phyloP scores from a whole-genome alignment of 2,329 filamentous ascomycete species.

The Fulvia fulva region DNA sequence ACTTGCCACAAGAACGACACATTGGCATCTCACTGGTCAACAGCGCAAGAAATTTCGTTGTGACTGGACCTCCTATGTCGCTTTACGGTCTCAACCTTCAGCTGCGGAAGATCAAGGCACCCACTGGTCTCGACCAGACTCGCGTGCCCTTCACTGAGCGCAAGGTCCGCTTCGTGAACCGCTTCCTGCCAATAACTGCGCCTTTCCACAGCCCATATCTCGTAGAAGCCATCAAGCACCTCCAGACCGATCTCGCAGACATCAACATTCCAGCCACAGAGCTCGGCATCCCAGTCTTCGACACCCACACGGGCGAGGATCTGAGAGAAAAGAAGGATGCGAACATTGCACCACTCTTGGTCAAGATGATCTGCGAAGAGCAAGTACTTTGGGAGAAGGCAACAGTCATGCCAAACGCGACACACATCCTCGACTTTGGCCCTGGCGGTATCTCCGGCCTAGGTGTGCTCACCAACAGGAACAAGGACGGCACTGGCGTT shows the following conservation, averaged over 20 bases:
- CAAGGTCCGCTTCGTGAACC: conserved; percentile 93
- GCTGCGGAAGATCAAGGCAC: conserved; percentile 92
- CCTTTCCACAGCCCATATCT: conserved; percentile 98
- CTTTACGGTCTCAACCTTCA: conserved; percentile 94
- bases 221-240: conserved; percentile 71
- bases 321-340: conserved; percentile 64
- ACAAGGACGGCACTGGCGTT: conserved; percentile 97
- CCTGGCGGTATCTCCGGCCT: conserved; percentile 95
- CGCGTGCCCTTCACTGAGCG: conserved; percentile 91
- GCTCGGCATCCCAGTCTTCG: conserved; percentile 79
- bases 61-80: conserved; percentile 92
- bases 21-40: conserved; percentile 95
- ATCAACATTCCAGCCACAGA: conserved; percentile 69
- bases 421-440: conserved; percentile 93
- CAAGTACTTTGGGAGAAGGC: conserved; percentile 95
- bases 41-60: conserved; percentile 93
- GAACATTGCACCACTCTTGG: conserved; percentile 78
- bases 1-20: conserved; percentile 86
- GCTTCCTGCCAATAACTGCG: conserved; percentile 94
- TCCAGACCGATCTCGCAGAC: conserved; percentile 82
- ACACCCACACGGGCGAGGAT: conserved; percentile 86
- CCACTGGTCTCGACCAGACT: conserved; percentile 95
- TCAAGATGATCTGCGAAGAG: conserved; percentile 92
- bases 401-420: conserved; percentile 83
- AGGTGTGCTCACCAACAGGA: conserved; percentile 92